Percentiles rank a stretch among this genome's conserved stretches.
phyloP scores from a whole-genome alignment of 2,329 filamentous ascomycete genomes.

The Penicillium expansum region DNA sequence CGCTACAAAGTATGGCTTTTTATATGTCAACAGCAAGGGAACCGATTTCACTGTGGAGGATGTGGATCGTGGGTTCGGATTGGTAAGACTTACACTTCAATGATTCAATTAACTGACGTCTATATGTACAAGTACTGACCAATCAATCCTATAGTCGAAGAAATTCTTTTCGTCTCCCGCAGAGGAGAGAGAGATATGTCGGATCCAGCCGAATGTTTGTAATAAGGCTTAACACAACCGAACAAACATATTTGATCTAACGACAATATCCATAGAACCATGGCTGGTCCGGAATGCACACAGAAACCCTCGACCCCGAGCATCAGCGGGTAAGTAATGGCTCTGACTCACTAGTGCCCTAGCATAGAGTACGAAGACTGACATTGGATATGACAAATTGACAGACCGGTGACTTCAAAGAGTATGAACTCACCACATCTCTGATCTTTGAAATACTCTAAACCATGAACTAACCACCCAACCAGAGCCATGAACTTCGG shows the following conservation, averaged over 20 bases:
- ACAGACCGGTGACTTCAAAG: constrained; percentile 81
- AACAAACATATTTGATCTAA: not conserved
- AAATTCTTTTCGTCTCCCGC: constrained; percentile 69
- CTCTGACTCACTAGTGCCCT: not conserved
- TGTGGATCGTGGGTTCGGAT: constrained; percentile 68
- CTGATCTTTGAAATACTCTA: not conserved
- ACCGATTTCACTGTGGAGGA: constrained; percentile 64
- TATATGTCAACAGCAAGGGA: constrained; percentile 78
- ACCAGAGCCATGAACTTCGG: constrained; percentile 86
- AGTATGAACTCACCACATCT: constrained; percentile 53
- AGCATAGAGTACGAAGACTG: constrained; percentile 1
- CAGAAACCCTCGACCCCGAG: constrained; percentile 81
- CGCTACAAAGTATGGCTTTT: constrained; percentile 78
- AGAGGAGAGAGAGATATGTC: constrained; percentile 70
- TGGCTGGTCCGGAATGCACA: constrained; percentile 85
- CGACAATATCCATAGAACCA: constrained; percentile 58
- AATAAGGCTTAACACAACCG: not conserved
- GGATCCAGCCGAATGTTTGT: constrained; percentile 63
- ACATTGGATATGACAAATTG: constrained; percentile 10
- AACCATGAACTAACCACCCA: constrained; percentile 3
- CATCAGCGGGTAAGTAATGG: constrained; percentile 64
- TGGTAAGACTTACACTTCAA: constrained; percentile 53
- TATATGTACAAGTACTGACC: not conserved
- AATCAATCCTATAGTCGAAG: constrained; percentile 54
- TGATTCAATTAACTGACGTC: not conserved